Evolutionary conservation across 208 protist species (phyloP).

Genomic region (Balamuthia mandrillaris): DNA sequence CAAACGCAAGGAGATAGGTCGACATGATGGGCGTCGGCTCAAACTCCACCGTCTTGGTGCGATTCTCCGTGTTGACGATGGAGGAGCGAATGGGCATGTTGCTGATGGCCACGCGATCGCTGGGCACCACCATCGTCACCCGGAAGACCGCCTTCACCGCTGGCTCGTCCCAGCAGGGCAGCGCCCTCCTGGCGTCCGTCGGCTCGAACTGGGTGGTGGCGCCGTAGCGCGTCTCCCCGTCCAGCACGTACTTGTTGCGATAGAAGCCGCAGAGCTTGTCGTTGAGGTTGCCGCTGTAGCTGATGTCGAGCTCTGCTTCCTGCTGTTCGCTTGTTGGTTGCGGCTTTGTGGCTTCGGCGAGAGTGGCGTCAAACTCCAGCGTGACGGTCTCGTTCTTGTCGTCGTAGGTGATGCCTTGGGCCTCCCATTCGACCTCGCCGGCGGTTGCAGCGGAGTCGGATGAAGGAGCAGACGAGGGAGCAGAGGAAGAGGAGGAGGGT

Average conservation of each 20-base stretch:
- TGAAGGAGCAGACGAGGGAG: no score
- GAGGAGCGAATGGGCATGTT: constrained; percentile 87
- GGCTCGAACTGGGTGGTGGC: constrained; percentile 36
- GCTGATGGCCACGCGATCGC: constrained; percentile 72
- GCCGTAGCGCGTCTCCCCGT: not conserved
- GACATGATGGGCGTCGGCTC: constrained; percentile 74
- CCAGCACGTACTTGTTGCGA: constrained; percentile 58
- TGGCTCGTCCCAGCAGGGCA: constrained; percentile 94
- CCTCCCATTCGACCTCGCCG: not conserved
- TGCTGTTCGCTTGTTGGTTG: no score
- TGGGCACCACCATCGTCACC: constrained; percentile 76
- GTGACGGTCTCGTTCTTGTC: no score
- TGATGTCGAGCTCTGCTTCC: no score
- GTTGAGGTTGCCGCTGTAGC: constrained; percentile 80
- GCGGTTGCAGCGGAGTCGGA: no score
- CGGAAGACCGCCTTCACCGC: constrained; percentile 87
- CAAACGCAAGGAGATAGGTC: constrained; percentile 86
- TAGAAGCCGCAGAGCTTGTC: constrained; percentile 88
- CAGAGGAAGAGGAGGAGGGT: not conserved
- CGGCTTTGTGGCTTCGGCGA: no score
- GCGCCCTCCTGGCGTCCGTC: constrained; percentile 80
- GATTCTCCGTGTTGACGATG: not conserved
- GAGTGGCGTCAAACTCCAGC: no score
- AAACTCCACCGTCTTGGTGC: constrained; percentile 52
- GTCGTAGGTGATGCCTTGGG: not conserved